phyloP scores from a whole-genome alignment of 495 filamentous ascomycete genomes.

The Staphylotrichum longicolle region DNA sequence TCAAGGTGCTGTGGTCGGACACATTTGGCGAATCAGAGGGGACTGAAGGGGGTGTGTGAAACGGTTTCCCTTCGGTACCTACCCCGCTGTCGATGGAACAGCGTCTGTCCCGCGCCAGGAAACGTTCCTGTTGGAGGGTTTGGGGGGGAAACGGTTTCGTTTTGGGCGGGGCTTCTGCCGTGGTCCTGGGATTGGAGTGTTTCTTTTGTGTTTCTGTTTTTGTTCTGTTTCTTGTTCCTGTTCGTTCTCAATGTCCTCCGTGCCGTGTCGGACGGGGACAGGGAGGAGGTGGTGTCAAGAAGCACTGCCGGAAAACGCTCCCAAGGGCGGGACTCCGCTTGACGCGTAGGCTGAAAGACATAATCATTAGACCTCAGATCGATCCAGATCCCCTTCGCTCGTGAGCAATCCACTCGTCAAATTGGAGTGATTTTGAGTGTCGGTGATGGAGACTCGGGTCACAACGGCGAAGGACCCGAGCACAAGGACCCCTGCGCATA shows the following conservation, averaged over 20 bases:
- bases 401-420: neutral
- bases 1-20: neutral
- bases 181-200: neutral
- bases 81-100: neutral
- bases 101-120: conserved; percentile 4
- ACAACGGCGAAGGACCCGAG: conserved; percentile 13
- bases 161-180: conserved; percentile 2
- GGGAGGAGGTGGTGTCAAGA: too few relatives aligned
- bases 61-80: neutral
- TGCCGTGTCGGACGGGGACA: too few relatives aligned
- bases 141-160: conserved; percentile 5
- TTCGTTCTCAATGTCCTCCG: too few relatives aligned
- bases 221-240: neutral
- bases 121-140: conserved; percentile 10
- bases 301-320: too few relatives aligned
- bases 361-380: too few relatives aligned
- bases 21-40: conserved; percentile 2
- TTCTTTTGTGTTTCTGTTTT: conserved; percentile 10
- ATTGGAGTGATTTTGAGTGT: too few relatives aligned
- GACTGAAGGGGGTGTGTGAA: neutral
- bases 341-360: too few relatives aligned
- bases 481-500: conserved; percentile 25
- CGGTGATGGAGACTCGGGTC: too few relatives aligned
- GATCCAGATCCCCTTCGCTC: too few relatives aligned
- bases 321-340: too few relatives aligned